A percentile compares a stretch with the other conserved stretches of the same genome.
These are phyloP conservation scores for Suhomyces sp. DNA, from an alignment of 805 yeast species.

Conservation along the genomic window DNA sequence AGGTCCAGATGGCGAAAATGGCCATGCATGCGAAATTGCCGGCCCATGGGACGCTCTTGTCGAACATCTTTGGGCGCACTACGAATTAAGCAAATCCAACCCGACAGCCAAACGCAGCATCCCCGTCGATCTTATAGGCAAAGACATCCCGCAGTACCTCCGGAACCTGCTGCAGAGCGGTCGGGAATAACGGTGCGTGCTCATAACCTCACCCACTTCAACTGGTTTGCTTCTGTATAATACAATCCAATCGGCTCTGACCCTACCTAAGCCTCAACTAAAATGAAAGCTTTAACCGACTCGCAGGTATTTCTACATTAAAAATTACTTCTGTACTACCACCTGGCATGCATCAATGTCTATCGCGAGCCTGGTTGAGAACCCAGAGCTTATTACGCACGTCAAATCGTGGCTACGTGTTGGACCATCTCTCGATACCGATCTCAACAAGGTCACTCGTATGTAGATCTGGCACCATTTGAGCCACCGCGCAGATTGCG, in stretches of 20 bases:
- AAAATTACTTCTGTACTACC: too few species aligned
- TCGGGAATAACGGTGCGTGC: constrained; percentile 12
- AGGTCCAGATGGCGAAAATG: neutral
- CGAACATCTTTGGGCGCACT: constrained; percentile 28
- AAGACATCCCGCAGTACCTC: constrained; percentile 21
- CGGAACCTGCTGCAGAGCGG: constrained; percentile 4
- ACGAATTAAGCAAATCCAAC: constrained; percentile 30
- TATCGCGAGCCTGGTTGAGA: neutral
- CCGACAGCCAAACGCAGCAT: constrained; percentile 32
- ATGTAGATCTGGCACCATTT: constrained; percentile 31
- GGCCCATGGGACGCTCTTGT: constrained; percentile 13
- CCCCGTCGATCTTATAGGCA: constrained; percentile 31
- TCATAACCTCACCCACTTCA: neutral
- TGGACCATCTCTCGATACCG: constrained; percentile 25
- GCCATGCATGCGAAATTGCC: neutral
- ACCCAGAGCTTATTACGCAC: neutral
- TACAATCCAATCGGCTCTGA: neutral
- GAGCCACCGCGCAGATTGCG: constrained; percentile 27
- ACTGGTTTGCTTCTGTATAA: too few species aligned
- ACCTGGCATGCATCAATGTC: neutral
- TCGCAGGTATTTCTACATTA: too few species aligned
- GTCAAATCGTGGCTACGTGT: constrained; percentile 12
- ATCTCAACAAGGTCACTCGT: constrained; percentile 22
- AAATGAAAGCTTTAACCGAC: too few species aligned
- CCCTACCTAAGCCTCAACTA: neutral